Evolutionary conservation across 176 grass and related monocot species (phyloP).

Genomic region (Zizania latifolia): DNA sequence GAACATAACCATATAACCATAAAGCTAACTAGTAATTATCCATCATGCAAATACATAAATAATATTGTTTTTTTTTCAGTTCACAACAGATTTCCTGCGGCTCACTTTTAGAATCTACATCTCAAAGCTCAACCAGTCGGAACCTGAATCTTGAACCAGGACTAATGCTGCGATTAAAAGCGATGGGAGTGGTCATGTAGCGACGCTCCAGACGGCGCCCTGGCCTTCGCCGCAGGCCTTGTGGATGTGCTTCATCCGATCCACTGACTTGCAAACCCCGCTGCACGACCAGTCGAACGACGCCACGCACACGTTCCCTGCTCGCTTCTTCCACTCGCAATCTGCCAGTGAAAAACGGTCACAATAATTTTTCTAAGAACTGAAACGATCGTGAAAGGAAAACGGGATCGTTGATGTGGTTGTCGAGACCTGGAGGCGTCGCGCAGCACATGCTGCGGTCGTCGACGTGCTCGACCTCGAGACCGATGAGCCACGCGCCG

Average conservation of each 20-base stretch:
- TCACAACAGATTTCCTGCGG: no score
- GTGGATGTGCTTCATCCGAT: slow-evolving; percentile 76
- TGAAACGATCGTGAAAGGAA: background rate
- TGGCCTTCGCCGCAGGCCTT: slow-evolving; percentile 66
- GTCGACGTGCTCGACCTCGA: slow-evolving; percentile 83
- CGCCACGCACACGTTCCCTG: slow-evolving; percentile 68
- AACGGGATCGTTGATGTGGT: background rate
- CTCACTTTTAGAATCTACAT: no score
- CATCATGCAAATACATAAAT: no score
- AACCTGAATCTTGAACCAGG: background rate
- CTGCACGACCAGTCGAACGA: slow-evolving; percentile 89
- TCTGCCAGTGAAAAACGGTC: slow-evolving; percentile 26
- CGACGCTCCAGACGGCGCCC: slow-evolving; percentile 50
- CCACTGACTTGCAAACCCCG: slow-evolving; percentile 67
- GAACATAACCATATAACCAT: no score
- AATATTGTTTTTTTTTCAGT: no score
- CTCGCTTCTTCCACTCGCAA: slow-evolving; percentile 79
- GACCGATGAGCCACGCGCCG: slow-evolving; percentile 75
- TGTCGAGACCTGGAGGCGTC: slow-evolving; percentile 76
- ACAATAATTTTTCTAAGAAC: no score
- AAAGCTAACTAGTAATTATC: no score
- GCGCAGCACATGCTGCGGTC: slow-evolving; percentile 89
- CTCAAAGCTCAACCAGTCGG: no score
- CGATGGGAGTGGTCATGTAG: slow-evolving; percentile 13
- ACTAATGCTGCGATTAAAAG: background rate